Percentiles rank a stretch among this genome's conserved stretches.
Evolutionary conservation across 345 rosid species (phyloP).

Genomic region (Populus simonii): DNA sequence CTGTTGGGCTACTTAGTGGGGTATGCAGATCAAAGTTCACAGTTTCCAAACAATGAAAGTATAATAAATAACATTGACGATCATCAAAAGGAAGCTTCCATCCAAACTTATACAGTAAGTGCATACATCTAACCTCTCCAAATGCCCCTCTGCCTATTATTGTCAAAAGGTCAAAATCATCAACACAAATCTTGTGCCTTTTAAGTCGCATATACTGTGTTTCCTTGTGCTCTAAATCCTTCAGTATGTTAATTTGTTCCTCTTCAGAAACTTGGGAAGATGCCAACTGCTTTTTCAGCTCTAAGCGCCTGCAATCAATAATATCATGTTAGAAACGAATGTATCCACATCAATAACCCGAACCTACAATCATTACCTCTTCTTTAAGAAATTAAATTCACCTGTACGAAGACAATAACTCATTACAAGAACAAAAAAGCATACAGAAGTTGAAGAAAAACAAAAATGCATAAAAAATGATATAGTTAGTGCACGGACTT

Average conservation of each 20-base stretch:
- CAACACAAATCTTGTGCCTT: slow-evolving; percentile 78
- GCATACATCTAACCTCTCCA: slow-evolving; percentile 70
- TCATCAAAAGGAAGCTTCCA: not conserved
- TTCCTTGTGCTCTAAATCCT: slow-evolving; percentile 81
- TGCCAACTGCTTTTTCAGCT: slow-evolving; percentile 67
- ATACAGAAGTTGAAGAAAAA: not conserved
- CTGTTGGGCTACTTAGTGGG: too few species aligned
- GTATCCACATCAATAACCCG: slow-evolving; percentile 11
- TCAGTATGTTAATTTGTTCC: slow-evolving; percentile 64
- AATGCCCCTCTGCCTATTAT: slow-evolving; percentile 95
- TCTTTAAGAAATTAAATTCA: not conserved
- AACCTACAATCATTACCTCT: slow-evolving; percentile 1
- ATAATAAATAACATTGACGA: too few species aligned
- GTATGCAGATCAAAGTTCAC: too few species aligned
- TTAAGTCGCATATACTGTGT: slow-evolving; percentile 81
- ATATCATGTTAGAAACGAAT: slow-evolving; percentile 9
- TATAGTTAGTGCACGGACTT: not conserved
- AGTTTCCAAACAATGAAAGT: too few species aligned
- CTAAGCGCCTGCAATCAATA: slow-evolving; percentile 52
- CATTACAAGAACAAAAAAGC: not conserved
- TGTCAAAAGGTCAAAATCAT: slow-evolving; percentile 74
- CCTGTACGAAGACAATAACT: not conserved
- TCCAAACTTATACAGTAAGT: not conserved
- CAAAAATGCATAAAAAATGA: not conserved
- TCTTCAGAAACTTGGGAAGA: slow-evolving; percentile 64